Percentiles rank a stretch among this genome's conserved stretches.
These are phyloP conservation scores for Naganishia liquefaciens DNA, from an alignment of 1,284 basidiomycete species.

Conservation along the genomic window DNA sequence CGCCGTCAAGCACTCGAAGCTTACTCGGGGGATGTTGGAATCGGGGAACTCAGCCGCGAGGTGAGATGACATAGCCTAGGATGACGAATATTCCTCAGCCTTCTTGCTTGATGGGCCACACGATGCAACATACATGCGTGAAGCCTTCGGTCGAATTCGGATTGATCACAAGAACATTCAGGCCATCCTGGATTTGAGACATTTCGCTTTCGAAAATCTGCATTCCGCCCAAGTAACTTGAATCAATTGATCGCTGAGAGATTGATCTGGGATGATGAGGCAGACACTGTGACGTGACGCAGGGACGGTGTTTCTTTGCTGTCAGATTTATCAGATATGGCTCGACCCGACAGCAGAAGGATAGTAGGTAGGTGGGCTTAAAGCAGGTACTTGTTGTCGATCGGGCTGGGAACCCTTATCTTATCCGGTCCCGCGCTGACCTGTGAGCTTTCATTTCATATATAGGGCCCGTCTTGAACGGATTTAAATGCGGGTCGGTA, in stretches of 20 bases:
- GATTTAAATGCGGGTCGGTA: too few species aligned
- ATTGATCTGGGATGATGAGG: too few species aligned
- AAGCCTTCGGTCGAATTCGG: conserved; percentile 59
- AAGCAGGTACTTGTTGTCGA: neutral
- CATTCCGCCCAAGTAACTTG: neutral
- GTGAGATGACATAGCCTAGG: conserved; percentile 30
- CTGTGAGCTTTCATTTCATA: too few species aligned
- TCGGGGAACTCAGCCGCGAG: conserved; percentile 35
- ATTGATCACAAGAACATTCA: conserved; percentile 57
- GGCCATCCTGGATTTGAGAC: conserved; percentile 18
- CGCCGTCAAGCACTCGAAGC: conserved; percentile 54
- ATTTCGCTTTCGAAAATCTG: conserved; percentile 14
- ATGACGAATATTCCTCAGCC: neutral
- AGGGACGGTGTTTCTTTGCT: too few species aligned
- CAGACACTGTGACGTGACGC: too few species aligned
- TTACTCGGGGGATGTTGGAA: conserved; percentile 32
- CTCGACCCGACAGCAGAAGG: too few species aligned
- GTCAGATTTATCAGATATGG: too few species aligned
- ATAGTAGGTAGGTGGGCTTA: too few species aligned
- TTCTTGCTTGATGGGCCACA: conserved; percentile 39
- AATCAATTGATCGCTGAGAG: too few species aligned
- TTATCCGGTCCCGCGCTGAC: neutral
- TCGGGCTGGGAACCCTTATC: conserved; percentile 3
- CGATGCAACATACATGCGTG: conserved; percentile 44
- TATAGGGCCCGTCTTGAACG: too few species aligned